Evolutionary conservation across 169 alveolate species (phyloP).

Genomic region (Theileria orientalis): DNA sequence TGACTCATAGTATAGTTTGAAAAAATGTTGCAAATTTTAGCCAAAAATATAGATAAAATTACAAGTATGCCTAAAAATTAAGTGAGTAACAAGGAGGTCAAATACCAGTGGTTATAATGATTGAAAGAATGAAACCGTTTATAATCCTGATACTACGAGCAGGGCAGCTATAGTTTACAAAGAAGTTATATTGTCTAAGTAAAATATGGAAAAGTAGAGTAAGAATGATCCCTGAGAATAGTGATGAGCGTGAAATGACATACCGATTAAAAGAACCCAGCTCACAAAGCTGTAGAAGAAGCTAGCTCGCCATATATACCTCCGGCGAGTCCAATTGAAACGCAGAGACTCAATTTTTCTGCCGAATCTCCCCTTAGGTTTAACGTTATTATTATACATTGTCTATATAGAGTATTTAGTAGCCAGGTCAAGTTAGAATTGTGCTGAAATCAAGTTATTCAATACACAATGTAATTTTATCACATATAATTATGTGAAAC

Average conservation of each 20-base stretch:
- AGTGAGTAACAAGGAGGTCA: neutral
- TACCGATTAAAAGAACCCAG: constrained; percentile 57
- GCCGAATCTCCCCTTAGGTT: constrained; percentile 30
- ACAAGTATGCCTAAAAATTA: constrained; percentile 19
- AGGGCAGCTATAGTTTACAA: constrained; percentile 72
- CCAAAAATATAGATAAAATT: constrained; percentile 44
- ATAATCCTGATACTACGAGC: constrained; percentile 65
- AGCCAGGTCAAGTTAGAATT: no score
- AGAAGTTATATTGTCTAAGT: constrained; percentile 68
- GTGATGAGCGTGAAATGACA: neutral
- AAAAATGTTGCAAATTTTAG: constrained; percentile 71
- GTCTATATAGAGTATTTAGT: no score
- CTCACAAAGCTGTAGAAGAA: constrained; percentile 68
- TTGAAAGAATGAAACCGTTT: constrained; percentile 59
- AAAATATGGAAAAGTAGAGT: constrained; percentile 71
- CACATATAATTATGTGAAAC: no score
- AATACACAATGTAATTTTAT: no score
- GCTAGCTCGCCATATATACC: constrained; percentile 79
- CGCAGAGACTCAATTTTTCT: constrained; percentile 34
- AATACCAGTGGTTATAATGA: constrained; percentile 58
- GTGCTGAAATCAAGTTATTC: no score
- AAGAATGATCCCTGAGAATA: constrained; percentile 37
- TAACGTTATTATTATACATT: constrained; percentile 8
- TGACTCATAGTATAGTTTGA: constrained; percentile 78
- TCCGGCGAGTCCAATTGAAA: constrained; percentile 77